phyloP scores from a whole-genome alignment of 768 basidiomycete species.

The Mycena polygramma region DNA sequence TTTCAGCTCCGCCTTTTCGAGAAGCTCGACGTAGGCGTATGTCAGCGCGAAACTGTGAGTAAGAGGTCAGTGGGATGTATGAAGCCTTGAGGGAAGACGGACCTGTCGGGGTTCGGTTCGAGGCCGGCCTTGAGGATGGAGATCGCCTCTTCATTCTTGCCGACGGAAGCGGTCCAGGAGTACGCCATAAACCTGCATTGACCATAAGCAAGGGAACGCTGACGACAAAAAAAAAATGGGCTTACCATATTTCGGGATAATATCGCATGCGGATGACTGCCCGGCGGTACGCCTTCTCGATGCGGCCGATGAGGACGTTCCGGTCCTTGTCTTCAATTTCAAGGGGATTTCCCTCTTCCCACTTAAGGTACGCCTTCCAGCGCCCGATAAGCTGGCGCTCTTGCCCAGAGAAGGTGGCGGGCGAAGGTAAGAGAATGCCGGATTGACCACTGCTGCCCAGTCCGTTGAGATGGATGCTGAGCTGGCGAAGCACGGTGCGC shows the following conservation, averaged over 20 bases:
- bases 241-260: conserved; percentile 94
- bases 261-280: conserved; percentile 94
- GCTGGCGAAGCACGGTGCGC: conserved; percentile 85
- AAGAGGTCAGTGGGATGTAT: not conserved
- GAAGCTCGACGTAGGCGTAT: conserved; percentile 86
- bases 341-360: conserved; percentile 95
- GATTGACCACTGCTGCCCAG: conserved; percentile 63
- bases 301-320: conserved; percentile 71
- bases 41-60: conserved; percentile 83
- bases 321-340: conserved; percentile 91
- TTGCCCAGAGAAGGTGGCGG: conserved; percentile 77
- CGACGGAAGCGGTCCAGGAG: conserved; percentile 80
- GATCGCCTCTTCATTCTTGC: conserved; percentile 85
- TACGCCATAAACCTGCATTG: conserved; percentile 90
- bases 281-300: conserved; percentile 89
- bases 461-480: conserved; percentile 75
- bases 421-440: conserved; percentile 74
- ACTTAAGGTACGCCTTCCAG: conserved; percentile 95
- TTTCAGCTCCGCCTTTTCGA: conserved; percentile 61
- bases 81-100: conserved; percentile 29
- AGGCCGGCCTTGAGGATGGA: conserved; percentile 87
- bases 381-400: conserved; percentile 84
- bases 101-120: conserved; percentile 90
- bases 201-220: conserved; percentile 19
- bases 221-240: not conserved